These are phyloP conservation scores for Neurospora sp. DNA, from an alignment of 495 filamentous ascomycete species.

Conservation along the genomic window DNA sequence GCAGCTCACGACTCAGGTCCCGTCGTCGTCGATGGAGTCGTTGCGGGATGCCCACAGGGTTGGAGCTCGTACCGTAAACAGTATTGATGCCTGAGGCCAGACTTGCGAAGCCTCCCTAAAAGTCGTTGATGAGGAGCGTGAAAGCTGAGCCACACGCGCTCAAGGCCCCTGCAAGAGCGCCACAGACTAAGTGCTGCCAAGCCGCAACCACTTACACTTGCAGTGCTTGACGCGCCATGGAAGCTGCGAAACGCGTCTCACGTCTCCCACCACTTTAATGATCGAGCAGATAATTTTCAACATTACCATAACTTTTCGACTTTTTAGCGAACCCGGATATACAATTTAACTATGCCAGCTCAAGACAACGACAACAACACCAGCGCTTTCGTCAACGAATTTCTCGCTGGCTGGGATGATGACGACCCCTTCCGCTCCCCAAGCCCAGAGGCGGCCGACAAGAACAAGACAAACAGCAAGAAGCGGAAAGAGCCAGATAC, in stretches of 20 bases:
- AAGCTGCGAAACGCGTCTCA: not conserved
- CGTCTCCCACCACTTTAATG: not conserved
- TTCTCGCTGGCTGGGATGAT: slow-evolving; percentile 15
- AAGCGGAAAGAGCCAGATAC: slow-evolving; percentile 27
- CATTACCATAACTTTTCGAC: not conserved
- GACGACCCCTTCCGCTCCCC: slow-evolving; percentile 25
- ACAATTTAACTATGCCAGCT: not conserved
- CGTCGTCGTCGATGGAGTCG: slow-evolving; percentile 17
- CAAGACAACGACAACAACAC: not conserved
- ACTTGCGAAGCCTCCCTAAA: not conserved
- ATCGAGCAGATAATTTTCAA: not conserved
- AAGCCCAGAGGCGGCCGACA: slow-evolving; percentile 18
- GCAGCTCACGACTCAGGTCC: slow-evolving; percentile 10
- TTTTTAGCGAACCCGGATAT: not conserved
- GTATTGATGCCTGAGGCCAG: slow-evolving; percentile 16
- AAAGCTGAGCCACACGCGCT: not conserved
- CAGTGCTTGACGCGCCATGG: not conserved
- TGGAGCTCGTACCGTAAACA: slow-evolving; percentile 1
- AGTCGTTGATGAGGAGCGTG: not conserved
- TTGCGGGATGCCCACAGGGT: slow-evolving; percentile 15
- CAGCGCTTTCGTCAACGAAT: not conserved
- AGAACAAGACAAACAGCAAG: slow-evolving; percentile 14
- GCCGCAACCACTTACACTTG: slow-evolving; percentile 4
- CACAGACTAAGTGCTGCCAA: not conserved
- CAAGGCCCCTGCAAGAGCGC: not conserved